phyloP scores from a whole-genome alignment of 495 filamentous ascomycete genomes.

The Penicillium atrosanguineum region DNA sequence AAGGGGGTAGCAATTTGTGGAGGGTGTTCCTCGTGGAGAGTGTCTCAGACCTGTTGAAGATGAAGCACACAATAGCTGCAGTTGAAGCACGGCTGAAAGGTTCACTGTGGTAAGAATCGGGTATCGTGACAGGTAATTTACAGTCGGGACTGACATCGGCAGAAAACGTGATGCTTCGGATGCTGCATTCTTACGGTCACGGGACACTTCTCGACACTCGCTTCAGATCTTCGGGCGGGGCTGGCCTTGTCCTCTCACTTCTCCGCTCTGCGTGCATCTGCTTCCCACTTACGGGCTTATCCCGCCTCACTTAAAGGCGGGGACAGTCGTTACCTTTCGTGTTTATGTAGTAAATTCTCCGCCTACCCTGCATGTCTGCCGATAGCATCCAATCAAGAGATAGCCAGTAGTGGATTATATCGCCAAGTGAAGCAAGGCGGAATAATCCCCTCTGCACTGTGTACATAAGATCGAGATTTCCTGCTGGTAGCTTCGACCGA shows the following conservation, averaged over 20 bases:
- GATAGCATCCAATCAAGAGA: neutral
- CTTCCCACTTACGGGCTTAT: conserved; percentile 2
- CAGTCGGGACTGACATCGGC: conserved; percentile 4
- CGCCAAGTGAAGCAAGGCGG: neutral
- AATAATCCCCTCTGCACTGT: neutral
- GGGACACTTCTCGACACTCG: neutral
- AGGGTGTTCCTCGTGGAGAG: neutral
- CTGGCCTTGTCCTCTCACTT: conserved; percentile 11
- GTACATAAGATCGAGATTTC: neutral
- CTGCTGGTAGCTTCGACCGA: neutral
- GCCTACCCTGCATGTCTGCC: neutral
- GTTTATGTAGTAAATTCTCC: neutral
- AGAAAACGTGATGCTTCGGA: neutral
- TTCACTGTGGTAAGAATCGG: neutral
- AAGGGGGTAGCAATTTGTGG: neutral
- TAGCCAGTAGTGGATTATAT: neutral
- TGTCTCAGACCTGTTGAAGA: neutral
- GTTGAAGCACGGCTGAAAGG: neutral
- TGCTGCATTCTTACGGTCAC: neutral
- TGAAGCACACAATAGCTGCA: neutral
- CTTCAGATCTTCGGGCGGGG: conserved; percentile 7
- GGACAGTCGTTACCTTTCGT: neutral
- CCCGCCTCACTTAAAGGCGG: neutral
- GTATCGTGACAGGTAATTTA: conserved; percentile 3
- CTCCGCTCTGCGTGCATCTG: conserved; percentile 8